These are phyloP conservation scores for Metschnikowia shivogae DNA, from an alignment of 805 yeast species.

Conservation along the genomic window DNA sequence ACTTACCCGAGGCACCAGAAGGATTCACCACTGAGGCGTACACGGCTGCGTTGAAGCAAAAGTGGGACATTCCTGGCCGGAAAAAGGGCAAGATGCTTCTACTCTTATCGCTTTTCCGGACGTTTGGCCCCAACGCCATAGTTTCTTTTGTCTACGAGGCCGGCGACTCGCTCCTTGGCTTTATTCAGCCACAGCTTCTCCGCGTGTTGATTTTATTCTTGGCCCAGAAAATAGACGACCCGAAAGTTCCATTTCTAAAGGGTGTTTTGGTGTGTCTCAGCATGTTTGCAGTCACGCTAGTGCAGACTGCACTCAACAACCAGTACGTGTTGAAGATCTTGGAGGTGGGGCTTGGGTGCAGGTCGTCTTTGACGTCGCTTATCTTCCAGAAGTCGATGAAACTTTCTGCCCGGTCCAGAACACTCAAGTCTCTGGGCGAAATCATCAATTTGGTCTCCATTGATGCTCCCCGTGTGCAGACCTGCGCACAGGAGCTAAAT, in stretches of 20 bases:
- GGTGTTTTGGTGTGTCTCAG: slow-evolving; percentile 16
- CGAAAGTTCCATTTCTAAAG: slow-evolving; percentile 12
- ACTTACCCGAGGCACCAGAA: slow-evolving; percentile 28
- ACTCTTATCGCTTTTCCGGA: slow-evolving; percentile 18
- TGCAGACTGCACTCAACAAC: slow-evolving; percentile 61
- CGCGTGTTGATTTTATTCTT: slow-evolving; percentile 61
- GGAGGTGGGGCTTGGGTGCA: slow-evolving; percentile 50
- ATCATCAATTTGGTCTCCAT: slow-evolving; percentile 23
- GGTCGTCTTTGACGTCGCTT: slow-evolving; percentile 21
- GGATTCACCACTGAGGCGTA: slow-evolving; percentile 22
- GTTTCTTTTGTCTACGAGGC: slow-evolving; percentile 24
- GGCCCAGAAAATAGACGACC: slow-evolving; percentile 29
- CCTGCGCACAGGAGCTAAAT: slow-evolving; percentile 17
- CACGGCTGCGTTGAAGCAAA: slow-evolving; percentile 15
- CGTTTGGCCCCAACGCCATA: slow-evolving; percentile 25
- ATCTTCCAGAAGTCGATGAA: slow-evolving; percentile 21
- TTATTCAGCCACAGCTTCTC: slow-evolving; percentile 82
- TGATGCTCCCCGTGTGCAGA: slow-evolving; percentile 22
- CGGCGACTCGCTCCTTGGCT: slow-evolving; percentile 28
- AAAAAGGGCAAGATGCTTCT: slow-evolving; percentile 11
- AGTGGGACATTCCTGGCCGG: slow-evolving; percentile 14
- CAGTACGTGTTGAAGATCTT: slow-evolving; percentile 56
- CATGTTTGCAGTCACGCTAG: slow-evolving; percentile 59
- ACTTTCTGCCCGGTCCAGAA: slow-evolving; percentile 17
- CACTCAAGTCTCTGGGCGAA: slow-evolving; percentile 21